Base-by-base conservation (phyloP, 768 basidiomycete genomes). In the Candolleomyces aberdarensis region DNA sequence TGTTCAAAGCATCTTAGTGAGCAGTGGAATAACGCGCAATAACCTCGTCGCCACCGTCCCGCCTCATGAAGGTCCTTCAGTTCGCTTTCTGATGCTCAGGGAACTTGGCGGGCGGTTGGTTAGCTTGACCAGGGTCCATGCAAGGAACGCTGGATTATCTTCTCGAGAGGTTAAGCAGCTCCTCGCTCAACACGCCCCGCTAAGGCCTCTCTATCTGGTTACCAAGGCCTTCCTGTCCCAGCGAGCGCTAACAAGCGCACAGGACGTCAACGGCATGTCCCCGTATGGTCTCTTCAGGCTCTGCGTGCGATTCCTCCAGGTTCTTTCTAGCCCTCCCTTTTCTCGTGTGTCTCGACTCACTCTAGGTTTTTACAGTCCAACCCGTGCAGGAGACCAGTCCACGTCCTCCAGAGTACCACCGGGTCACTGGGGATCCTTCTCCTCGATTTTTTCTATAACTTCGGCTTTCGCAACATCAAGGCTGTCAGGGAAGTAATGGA, bases 191-290 rank as follows among this genome's bases (percentile, higher is more conserved):
- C 75, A 87, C 69, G 87, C 88, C 3, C 87, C 85, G 0, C 75
- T 87, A 2, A 75, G 80, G 22, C 82, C 84, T 10, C 76, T 92
- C 48, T 77, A 89, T 5, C 71, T 91, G 46, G 78, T 84, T 17
- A 70, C 89, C 63, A 92, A 91, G 69, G 76, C 78, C 0, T 86
- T 88, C 64, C 75, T 91, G 19, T 71, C 73, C 14, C 83, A 85
- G 63, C 71, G 83, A 47, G 73, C 75, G 8, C 79, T 91, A 70
- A 86, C n/a, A 13, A 43, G 13, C 41, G 41, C 11, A 26, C 26
- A 26, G 26, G 26, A 26, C 26, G 26, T 26, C 41, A 13, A 11
- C n/a, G 41, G 41, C 13, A 43, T 43, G 41, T 43, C 41, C 13
- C n/a, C 41, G 41, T 43, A 43, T n/a, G 41, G 41, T 43, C 41